Conservation (phyloP, 78 protist genomes). For the Chrysochromulina tobinii region DNA sequence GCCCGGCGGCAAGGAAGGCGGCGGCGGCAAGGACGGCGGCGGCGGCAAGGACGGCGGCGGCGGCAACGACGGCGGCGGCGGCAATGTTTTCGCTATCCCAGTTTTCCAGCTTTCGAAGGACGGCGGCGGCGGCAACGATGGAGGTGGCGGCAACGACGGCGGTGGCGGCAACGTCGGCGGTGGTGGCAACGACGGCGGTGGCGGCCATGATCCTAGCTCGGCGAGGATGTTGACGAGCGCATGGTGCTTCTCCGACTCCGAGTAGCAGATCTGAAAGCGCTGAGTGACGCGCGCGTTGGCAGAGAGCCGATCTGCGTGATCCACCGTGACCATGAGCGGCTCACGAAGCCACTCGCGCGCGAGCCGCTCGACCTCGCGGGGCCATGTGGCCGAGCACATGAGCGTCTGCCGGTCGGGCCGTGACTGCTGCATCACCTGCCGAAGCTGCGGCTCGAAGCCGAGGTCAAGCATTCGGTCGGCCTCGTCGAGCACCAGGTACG, state of each 20-base stretch:
- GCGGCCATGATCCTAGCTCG: background rate
- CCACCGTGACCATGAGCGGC: conserved; percentile 69
- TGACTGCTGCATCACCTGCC: conserved; percentile 39
- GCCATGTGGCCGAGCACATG: conserved; percentile 79
- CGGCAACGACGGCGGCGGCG: too few relatives aligned
- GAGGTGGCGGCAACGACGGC: background rate
- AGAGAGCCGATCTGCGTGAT: conserved; percentile 45
- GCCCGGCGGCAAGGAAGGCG: background rate
- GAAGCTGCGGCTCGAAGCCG: conserved; percentile 87
- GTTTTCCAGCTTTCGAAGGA: too few relatives aligned
- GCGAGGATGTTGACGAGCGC: conserved; percentile 48
- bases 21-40: too few relatives aligned
- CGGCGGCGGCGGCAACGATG: too few relatives aligned
- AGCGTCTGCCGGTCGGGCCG: conserved; percentile 54
- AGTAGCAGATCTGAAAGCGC: background rate
- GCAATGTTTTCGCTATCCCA: too few relatives aligned
- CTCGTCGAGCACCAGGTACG: conserved; percentile 78
- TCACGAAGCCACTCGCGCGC: conserved; percentile 4
- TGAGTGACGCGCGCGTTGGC: conserved; percentile 88
- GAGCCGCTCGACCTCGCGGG: conserved; percentile 40
- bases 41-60: too few relatives aligned
- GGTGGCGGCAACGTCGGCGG: background rate
- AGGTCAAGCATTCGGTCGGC: conserved; percentile 95
- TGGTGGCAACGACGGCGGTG: conserved; percentile 51
- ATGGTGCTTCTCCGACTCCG: conserved; percentile 52